Conservation (phyloP, 2,329 filamentous ascomycete genomes). For the Chrysoporthe puriensis region DNA sequence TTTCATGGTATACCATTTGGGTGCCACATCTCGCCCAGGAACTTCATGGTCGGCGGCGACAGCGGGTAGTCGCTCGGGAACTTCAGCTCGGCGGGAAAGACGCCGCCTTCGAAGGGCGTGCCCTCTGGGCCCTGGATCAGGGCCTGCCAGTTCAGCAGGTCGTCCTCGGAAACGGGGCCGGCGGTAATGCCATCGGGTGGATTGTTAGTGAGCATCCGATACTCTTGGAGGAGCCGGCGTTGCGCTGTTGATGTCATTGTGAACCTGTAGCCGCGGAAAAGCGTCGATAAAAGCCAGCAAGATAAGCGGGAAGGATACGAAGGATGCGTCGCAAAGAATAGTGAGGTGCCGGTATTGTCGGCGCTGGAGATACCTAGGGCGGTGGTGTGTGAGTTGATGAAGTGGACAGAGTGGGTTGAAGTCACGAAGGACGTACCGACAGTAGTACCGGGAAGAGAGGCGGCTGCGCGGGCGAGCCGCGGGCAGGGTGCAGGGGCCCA, state of each 20-base stretch:
- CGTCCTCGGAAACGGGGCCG: slow-evolving; percentile 89
- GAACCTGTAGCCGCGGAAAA: slow-evolving; percentile 47
- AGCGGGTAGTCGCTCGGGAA: slow-evolving; percentile 98
- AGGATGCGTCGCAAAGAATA: not conserved
- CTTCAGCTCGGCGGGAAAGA: slow-evolving; percentile 92
- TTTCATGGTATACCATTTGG: slow-evolving; percentile 73
- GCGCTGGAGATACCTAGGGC: not conserved
- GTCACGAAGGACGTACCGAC: not conserved
- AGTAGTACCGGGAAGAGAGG: not conserved
- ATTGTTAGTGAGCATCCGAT: slow-evolving; percentile 89
- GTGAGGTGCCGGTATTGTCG: not conserved
- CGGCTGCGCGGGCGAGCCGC: not conserved
- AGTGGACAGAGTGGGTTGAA: not conserved
- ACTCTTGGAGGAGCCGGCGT: slow-evolving; percentile 91
- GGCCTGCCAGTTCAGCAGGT: slow-evolving; percentile 95
- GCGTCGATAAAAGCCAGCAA: not conserved
- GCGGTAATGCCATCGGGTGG: slow-evolving; percentile 98
- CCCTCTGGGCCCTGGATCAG: slow-evolving; percentile 94
- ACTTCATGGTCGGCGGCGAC: slow-evolving; percentile 93
- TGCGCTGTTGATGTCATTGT: slow-evolving; percentile 61
- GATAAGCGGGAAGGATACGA: not conserved
- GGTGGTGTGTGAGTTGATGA: not conserved
- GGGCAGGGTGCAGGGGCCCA: not conserved
- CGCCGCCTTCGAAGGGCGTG: slow-evolving; percentile 92
- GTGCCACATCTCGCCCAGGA: slow-evolving; percentile 92